A percentile compares a stretch with the other conserved stretches of the same genome.
These are phyloP conservation scores for Sporobolomyces roseus DNA, from an alignment of 768 basidiomycete species.

Conservation along the genomic window DNA sequence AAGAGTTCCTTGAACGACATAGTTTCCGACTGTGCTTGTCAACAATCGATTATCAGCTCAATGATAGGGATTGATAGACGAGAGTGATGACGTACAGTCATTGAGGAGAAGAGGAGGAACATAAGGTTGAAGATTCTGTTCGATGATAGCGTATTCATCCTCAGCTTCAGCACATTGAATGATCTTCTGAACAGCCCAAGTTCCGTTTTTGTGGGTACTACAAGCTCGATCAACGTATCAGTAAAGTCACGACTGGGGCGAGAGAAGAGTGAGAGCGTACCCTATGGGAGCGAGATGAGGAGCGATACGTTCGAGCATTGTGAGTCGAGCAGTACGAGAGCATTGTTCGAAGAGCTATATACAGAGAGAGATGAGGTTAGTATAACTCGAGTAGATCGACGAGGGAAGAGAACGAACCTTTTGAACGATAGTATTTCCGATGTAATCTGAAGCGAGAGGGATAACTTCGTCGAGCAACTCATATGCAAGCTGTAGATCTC, in stretches of 20 bases:
- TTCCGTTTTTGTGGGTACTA: constrained; percentile 93
- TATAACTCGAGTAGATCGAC: background rate
- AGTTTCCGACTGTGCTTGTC: constrained; percentile 50
- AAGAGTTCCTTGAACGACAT: constrained; percentile 63
- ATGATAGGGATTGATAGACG: background rate
- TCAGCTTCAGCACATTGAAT: constrained; percentile 87
- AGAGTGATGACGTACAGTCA: constrained; percentile 65
- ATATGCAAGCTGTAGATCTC: constrained; percentile 58
- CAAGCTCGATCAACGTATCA: background rate
- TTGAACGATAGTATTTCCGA: constrained; percentile 79
- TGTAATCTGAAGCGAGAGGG: constrained; percentile 93
- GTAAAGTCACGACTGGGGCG: background rate
- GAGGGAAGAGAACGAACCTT: constrained; percentile 25
- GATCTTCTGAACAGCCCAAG: constrained; percentile 99
- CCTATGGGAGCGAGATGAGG: constrained; percentile 96
- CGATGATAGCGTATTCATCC: constrained; percentile 79
- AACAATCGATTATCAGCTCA: too few relatives aligned
- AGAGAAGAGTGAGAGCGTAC: constrained; percentile 4
- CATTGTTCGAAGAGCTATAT: constrained; percentile 86
- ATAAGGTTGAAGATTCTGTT: constrained; percentile 82
- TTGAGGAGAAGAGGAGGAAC: constrained; percentile 89
- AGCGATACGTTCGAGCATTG: constrained; percentile 87
- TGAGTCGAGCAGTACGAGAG: constrained; percentile 68
- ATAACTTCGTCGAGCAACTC: constrained; percentile 95
- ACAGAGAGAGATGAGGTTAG: background rate